phyloP scores from a whole-genome alignment of 495 filamentous ascomycete genomes.

The Wilcoxina mikolae region DNA sequence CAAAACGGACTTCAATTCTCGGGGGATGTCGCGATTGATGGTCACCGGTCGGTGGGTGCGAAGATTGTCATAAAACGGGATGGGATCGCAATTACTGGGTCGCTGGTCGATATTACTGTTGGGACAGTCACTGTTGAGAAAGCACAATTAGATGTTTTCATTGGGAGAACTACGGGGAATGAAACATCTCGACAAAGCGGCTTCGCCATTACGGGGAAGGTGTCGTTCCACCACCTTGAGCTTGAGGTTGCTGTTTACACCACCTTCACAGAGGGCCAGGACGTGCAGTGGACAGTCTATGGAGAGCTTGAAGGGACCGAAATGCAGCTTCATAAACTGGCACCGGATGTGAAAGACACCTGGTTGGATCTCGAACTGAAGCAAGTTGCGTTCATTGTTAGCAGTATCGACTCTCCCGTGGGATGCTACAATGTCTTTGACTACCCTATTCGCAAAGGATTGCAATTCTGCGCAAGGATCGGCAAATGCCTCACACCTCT shows the following conservation, averaged over 20 bases:
- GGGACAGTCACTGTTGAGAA: conserved; percentile 7
- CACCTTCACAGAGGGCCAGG: conserved; percentile 7
- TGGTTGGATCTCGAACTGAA: conserved; percentile 16
- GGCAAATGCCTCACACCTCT: conserved; percentile 8
- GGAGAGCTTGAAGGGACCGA: conserved; percentile 12
- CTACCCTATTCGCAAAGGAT: conserved; percentile 16
- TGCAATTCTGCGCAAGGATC: conserved; percentile 19
- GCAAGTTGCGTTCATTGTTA: conserved; percentile 16
- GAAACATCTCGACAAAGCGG: conserved; percentile 12
- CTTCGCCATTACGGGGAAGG: conserved; percentile 16
- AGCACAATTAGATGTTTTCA: conserved; percentile 12
- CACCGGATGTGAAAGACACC: conserved; percentile 12
- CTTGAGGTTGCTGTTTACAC: conserved; percentile 14
- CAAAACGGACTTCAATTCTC: conserved; percentile 9
- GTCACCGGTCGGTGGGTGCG: conserved; percentile 6
- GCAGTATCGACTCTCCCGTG: conserved; percentile 8
- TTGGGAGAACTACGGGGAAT: conserved; percentile 9
- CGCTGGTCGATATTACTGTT: conserved; percentile 11
- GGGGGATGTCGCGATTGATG: conserved; percentile 13
- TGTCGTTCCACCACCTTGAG: conserved; percentile 8
- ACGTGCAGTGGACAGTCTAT: conserved; percentile 12
- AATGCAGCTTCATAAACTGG: conserved; percentile 2
- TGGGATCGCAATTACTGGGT: conserved; percentile 12
- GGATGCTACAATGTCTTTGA: conserved; percentile 13
- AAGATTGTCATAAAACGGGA: conserved; percentile 13